Conservation (phyloP, 2,329 filamentous ascomycete species). For the Catunica adiposa region DNA sequence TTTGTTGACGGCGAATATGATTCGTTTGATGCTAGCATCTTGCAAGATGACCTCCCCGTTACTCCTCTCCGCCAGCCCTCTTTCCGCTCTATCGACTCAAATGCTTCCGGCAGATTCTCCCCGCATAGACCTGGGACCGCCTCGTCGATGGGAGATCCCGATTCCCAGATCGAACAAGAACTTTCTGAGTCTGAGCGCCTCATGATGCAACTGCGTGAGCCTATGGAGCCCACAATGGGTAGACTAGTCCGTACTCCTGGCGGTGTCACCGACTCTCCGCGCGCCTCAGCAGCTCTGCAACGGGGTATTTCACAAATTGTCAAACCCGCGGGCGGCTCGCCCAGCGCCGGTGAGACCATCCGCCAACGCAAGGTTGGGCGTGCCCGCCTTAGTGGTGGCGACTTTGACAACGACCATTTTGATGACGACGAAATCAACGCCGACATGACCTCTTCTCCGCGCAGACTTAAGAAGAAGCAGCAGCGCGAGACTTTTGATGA, state of each 20-base stretch:
- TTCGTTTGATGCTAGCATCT: constrained; percentile 34
- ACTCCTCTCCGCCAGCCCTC: constrained; percentile 21
- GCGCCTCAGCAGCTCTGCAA: background rate
- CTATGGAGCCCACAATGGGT: constrained; percentile 6
- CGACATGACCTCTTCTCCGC: background rate
- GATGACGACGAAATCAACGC: background rate
- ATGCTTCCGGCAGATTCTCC: background rate
- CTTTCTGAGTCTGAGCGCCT: constrained; percentile 1
- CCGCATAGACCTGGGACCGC: background rate
- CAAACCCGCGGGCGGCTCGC: background rate
- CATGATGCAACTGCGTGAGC: constrained; percentile 17
- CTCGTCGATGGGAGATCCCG: background rate
- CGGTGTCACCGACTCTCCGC: background rate
- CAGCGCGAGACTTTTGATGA: constrained; percentile 20
- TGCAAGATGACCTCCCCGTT: background rate
- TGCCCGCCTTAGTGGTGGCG: background rate
- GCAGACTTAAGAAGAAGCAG: background rate
- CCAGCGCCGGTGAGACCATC: background rate
- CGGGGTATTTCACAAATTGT: background rate
- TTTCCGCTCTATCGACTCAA: constrained; percentile 21
- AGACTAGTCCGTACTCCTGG: background rate
- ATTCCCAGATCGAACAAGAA: background rate
- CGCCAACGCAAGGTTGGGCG: background rate
- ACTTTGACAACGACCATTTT: constrained; percentile 2
- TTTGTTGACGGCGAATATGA: constrained; percentile 45